These are phyloP conservation scores for Gossypium australe DNA, from an alignment of 345 rosid genomes.

Conservation along the genomic window DNA sequence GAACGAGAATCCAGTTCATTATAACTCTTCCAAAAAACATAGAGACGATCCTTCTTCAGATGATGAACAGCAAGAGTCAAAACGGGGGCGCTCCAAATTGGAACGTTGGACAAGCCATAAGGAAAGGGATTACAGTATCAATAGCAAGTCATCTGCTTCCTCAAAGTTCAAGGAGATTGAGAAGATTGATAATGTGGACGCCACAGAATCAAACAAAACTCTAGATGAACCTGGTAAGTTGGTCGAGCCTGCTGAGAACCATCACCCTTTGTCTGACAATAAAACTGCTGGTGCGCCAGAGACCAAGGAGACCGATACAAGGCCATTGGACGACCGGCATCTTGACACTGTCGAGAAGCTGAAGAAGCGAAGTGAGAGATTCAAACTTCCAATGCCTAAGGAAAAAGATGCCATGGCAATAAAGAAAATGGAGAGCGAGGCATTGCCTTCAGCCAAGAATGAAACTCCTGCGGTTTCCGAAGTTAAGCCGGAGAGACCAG, in stretches of 20 bases:
- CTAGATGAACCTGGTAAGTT: conserved; percentile 32
- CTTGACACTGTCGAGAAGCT: conserved; percentile 91
- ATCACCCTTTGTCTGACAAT: conserved; percentile 36
- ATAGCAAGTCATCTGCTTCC: conserved; percentile 54
- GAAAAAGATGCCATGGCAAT: conserved; percentile 53
- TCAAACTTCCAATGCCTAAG: conserved; percentile 87
- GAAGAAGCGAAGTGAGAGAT: conserved; percentile 96
- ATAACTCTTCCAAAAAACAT: conserved; percentile 47
- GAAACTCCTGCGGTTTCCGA: conserved; percentile 55
- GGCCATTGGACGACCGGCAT: conserved; percentile 58
- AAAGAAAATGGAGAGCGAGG: conserved; percentile 63
- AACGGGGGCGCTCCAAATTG: conserved; percentile 82
- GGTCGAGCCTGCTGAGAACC: conserved; percentile 35
- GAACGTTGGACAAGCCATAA: conserved; percentile 95
- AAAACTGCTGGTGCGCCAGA: conserved; percentile 42
- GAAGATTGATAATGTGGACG: conserved; percentile 33
- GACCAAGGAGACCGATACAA: conserved; percentile 48
- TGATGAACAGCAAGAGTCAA: conserved; percentile 72
- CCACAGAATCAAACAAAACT: conserved; percentile 32
- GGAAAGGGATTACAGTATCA: conserved; percentile 65
- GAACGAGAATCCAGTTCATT: conserved; percentile 34
- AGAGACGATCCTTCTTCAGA: conserved; percentile 65
- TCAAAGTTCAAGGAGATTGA: conserved; percentile 57
- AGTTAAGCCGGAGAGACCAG: conserved; percentile 82
- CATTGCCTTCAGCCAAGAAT: conserved; percentile 42